phyloP scores from a whole-genome alignment of 2,329 filamentous ascomycete genomes.

The Ophiostoma australiae region DNA sequence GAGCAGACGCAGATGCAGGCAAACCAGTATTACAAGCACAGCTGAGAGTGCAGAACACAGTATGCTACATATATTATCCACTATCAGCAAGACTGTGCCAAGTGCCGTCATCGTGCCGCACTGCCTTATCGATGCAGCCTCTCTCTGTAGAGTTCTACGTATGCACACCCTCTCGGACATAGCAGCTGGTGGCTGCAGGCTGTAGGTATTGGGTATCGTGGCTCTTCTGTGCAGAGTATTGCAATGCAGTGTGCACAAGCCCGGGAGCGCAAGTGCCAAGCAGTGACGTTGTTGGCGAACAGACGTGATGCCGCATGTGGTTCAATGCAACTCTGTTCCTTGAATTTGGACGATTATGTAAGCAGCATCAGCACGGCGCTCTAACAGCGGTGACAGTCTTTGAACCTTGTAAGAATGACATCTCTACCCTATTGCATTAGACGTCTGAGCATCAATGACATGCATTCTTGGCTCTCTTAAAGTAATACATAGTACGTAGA shows the following conservation, averaged over 20 bases:
- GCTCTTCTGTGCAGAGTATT: too few species aligned
- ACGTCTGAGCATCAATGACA: background rate
- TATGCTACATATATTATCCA: background rate
- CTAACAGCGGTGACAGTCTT: background rate
- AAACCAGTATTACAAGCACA: background rate
- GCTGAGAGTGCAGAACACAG: background rate
- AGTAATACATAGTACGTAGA: too few species aligned
- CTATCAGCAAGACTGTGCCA: background rate
- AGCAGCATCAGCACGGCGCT: background rate
- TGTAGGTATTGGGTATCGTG: too few species aligned
- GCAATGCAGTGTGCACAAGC: too few species aligned
- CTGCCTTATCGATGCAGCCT: background rate
- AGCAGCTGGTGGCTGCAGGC: background rate
- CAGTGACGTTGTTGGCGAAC: conserved; percentile 1
- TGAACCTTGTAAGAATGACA: background rate
- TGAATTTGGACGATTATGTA: background rate
- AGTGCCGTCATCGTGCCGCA: background rate
- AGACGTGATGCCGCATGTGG: background rate
- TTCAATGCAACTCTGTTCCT: conserved; percentile 2
- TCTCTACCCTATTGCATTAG: background rate
- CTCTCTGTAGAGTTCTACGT: background rate
- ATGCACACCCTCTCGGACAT: conserved; percentile 4
- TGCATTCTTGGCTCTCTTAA: background rate
- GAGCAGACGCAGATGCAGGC: too few species aligned
- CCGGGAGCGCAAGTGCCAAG: too few species aligned